Evolutionary conservation across 192 early-diverging fungal species (phyloP), one percentile per base, ranked within the genome.

Genomic region (Backusella circina): DNA sequence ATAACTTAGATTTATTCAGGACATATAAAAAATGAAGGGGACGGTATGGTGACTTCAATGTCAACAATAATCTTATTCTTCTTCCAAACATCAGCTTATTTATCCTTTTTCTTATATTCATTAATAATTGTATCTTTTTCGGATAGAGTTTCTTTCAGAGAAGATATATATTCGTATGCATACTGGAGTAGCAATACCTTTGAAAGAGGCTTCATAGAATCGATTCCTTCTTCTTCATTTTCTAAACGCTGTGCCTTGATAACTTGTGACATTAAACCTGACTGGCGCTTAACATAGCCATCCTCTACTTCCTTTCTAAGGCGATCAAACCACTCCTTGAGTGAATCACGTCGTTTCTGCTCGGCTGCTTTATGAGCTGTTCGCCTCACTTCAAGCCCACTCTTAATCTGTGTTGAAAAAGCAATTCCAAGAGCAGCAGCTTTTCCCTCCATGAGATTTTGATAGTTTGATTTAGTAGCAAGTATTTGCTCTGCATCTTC

Each of bases 321-420:
- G 9, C 91, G 85, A 39, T 98, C 95, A 78, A 99, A 99, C 66
- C 92, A 94, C 51, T 90, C 80, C 72, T 98, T 98, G 5, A 99
- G 88, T 33, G 93, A 93, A 76, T 99, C 98, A 8, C 98, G 88
- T 12, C 98, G 92, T 79, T 94, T 95, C 80, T 99, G 98, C 80
- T 99, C 98, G 3, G 96, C 96, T 51, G 95, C 91, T 82, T 98
- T 97, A 84, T 99, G 98, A 16, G 90, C 91, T 13, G 92, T 94
- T n/a, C 92, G 91, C 10, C 95, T 91, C 0, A 89, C 82, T 79
- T 97, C 95, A 57, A 97, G 82, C 0, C 93, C 92, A 6, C 88
- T 88, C 37, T 93, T 89, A 33, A 96, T 87, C 72, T 96, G 91
- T 18, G 86, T 80, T 65, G 89, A 86, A 82, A 93, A 95, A 3